Evolutionary conservation across 139 green algal species (phyloP).

Genomic region (Spirogloea muscicola): DNA sequence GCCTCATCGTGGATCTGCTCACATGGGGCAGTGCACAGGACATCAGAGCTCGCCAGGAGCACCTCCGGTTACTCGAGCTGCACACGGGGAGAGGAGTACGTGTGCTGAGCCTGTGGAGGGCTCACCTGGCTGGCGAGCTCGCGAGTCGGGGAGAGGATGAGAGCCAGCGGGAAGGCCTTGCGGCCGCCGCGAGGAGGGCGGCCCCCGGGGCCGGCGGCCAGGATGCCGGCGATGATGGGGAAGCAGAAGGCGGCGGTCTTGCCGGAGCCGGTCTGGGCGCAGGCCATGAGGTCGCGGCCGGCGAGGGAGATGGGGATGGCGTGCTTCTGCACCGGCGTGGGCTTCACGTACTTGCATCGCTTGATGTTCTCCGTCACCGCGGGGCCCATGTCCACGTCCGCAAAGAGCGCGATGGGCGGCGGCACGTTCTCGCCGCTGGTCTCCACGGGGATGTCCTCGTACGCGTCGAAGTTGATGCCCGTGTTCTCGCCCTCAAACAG

Average conservation of each 20-base stretch:
- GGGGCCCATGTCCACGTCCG: constrained; percentile 66
- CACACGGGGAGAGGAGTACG: constrained; percentile 1
- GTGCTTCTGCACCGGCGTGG: constrained; percentile 95
- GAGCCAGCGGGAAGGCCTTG: constrained; percentile 82
- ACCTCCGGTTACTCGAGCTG: neutral
- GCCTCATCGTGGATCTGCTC: constrained; percentile 76
- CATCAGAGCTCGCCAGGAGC: no score
- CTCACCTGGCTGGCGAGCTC: constrained; percentile 80
- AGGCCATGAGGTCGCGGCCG: constrained; percentile 91
- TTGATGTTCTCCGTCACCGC: constrained; percentile 80
- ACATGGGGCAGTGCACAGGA: no score
- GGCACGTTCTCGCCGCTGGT: constrained; percentile 79
- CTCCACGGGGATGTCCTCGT: constrained; percentile 98
- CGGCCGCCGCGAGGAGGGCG: constrained; percentile 49
- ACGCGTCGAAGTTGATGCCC: constrained; percentile 97
- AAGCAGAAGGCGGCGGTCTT: constrained; percentile 99
- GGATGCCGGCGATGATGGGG: constrained; percentile 91
- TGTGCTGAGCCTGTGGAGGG: no score
- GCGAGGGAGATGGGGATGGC: constrained; percentile 91
- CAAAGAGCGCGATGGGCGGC: constrained; percentile 75
- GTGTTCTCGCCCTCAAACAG: constrained; percentile 86
- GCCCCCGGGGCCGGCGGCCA: constrained; percentile 64
- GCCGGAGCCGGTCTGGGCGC: constrained; percentile 79
- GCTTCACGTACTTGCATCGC: constrained; percentile 96
- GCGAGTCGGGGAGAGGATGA: constrained; percentile 87